Evolutionary conservation across 371 early-diverging fungal genomes (phyloP).

Genomic region (Sporodiniella umbellata): DNA sequence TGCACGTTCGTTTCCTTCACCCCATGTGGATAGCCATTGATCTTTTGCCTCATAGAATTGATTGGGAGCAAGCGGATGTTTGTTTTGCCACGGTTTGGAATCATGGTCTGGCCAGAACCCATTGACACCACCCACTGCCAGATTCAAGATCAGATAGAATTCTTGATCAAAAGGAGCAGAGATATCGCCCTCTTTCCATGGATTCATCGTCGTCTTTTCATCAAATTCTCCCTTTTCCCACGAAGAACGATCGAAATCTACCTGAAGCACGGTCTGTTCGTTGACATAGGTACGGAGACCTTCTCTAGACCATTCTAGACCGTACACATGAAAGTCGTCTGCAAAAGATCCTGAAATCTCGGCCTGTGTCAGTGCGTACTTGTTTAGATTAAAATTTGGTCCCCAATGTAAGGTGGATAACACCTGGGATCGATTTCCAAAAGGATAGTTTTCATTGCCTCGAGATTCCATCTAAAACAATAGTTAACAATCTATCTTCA

Average conservation of each 20-base stretch:
- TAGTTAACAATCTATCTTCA: no score
- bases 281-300: conserved; percentile 63
- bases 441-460: conserved; percentile 51
- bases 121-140: conserved; percentile 67
- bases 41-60: conserved; percentile 45
- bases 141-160: conserved; percentile 62
- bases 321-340: conserved; percentile 43
- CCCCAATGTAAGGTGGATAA: conserved; percentile 66
- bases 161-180: conserved; percentile 67
- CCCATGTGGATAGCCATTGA: conserved; percentile 59
- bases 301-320: conserved; percentile 63
- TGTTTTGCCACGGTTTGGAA: conserved; percentile 55
- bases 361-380: conserved; percentile 40
- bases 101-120: conserved; percentile 61
- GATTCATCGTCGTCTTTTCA: conserved; percentile 43
- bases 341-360: conserved; percentile 43
- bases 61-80: conserved; percentile 45
- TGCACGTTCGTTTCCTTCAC: conserved; percentile 45
- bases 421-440: conserved; percentile 44
- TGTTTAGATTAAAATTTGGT: conserved; percentile 42
- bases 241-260: conserved; percentile 51
- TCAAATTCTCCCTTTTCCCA: conserved; percentile 44
- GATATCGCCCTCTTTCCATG: conserved; percentile 51
- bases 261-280: conserved; percentile 46
- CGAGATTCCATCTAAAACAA: conserved; percentile 50